phyloP scores from a whole-genome alignment of 345 rosid species.

The Moricandia arvensis region DNA sequence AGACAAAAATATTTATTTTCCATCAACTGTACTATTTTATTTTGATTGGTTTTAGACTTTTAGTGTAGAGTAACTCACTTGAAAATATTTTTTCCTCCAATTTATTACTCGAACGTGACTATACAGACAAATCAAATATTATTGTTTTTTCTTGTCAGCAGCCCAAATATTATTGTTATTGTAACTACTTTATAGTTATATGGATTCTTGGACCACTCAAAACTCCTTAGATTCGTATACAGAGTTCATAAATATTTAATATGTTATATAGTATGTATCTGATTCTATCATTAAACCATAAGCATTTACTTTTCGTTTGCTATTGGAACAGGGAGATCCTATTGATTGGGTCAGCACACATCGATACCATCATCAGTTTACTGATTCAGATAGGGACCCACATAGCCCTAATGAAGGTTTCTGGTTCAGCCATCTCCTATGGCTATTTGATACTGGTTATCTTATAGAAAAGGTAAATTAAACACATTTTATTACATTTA shows the following conservation, averaged over 20 bases:
- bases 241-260: not conserved
- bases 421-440: constrained; percentile 79
- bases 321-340: constrained; percentile 46
- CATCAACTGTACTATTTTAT: no score
- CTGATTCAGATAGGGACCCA: constrained; percentile 89
- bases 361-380: constrained; percentile 79
- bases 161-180: not conserved
- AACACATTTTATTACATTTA: not conserved
- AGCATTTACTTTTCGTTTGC: not conserved
- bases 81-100: no score
- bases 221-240: not conserved
- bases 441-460: constrained; percentile 69
- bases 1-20: no score
- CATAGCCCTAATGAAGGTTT: constrained; percentile 92
- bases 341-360: constrained; percentile 94
- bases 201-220: not conserved
- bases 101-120: no score
- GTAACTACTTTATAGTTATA: not conserved
- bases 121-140: not conserved
- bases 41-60: no score
- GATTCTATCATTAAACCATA: not conserved
- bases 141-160: no score
- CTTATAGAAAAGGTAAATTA: constrained; percentile 52
- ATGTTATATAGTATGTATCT: not conserved
- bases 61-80: no score